A percentile compares a stretch with the other conserved stretches of the same genome.
Evolutionary conservation across 2,329 filamentous ascomycete species (phyloP).

Genomic region (Aspergillus transmontanensis): DNA sequence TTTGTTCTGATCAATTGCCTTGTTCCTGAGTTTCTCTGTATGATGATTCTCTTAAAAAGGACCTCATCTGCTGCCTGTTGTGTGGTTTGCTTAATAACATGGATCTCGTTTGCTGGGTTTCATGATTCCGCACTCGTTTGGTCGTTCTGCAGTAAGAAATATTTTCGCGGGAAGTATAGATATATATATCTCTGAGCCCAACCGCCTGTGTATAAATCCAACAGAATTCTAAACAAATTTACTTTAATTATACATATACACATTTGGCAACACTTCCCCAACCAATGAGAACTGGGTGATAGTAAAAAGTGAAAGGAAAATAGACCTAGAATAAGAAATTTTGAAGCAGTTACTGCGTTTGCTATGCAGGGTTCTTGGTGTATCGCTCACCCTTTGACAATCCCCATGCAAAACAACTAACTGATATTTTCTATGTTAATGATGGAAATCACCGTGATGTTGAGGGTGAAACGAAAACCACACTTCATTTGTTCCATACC

Average conservation of each 20-base stretch:
- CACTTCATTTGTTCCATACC: slow-evolving; percentile 24
- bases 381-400: background rate
- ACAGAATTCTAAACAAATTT: background rate
- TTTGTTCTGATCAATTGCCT: background rate
- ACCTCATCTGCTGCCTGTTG: background rate
- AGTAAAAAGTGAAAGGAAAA: background rate
- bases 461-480: slow-evolving; percentile 43
- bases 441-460: slow-evolving; percentile 23
- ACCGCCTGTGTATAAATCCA: background rate
- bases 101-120: background rate
- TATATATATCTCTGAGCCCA: background rate
- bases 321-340: background rate
- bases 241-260: background rate
- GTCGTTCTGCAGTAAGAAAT: background rate
- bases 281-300: background rate
- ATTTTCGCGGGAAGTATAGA: background rate
- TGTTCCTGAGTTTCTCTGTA: no score
- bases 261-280: background rate
- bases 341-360: background rate
- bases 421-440: background rate
- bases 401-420: background rate
- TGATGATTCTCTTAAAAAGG: background rate
- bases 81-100: background rate
- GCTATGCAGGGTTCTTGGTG: background rate
- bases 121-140: background rate